Percentiles rank a stretch among this genome's conserved stretches.
These are phyloP conservation scores for Colletotrichum musicola DNA, from an alignment of 2,329 filamentous ascomycete genomes.

Conservation along the genomic window DNA sequence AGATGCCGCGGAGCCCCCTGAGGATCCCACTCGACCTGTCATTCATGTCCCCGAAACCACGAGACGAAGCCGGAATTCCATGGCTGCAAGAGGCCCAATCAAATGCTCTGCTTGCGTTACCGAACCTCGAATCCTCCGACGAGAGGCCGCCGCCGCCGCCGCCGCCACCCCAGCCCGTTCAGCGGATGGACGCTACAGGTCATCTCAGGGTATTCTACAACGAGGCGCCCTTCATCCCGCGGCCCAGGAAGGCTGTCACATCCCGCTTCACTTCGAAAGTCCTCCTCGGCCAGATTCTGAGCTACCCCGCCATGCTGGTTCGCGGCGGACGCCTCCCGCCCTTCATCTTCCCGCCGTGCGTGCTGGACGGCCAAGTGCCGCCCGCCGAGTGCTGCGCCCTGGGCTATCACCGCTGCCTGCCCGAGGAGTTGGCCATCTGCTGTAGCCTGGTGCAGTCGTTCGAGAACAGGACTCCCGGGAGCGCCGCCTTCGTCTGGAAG, in stretches of 20 bases:
- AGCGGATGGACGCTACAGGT: not conserved
- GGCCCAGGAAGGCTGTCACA: slow-evolving; percentile 10
- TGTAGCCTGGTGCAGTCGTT: slow-evolving; percentile 43
- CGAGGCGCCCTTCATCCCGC: not conserved
- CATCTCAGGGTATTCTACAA: not conserved
- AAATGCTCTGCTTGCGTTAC: not conserved
- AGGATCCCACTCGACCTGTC: not conserved
- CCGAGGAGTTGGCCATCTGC: slow-evolving; percentile 45
- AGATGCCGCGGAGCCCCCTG: not conserved
- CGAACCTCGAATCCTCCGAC: not conserved
- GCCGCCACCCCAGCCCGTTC: too few species aligned
- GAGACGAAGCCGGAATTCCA: not conserved
- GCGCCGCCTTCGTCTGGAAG: slow-evolving; percentile 43
- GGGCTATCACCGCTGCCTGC: slow-evolving; percentile 44
- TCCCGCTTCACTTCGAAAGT: slow-evolving; percentile 41
- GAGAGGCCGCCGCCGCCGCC: not conserved
- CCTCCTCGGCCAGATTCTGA: slow-evolving; percentile 42
- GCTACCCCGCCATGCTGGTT: slow-evolving; percentile 43
- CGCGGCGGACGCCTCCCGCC: slow-evolving; percentile 41
- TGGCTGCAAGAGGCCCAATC: not conserved
- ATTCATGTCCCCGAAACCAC: not conserved
- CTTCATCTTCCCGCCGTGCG: slow-evolving; percentile 46
- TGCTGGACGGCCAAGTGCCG: slow-evolving; percentile 27
- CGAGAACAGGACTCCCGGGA: slow-evolving; percentile 40
- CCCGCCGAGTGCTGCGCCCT: slow-evolving; percentile 35